Conservation (phyloP, 2,329 filamentous ascomycete genomes). For the Rhytidhysteron rufulum region DNA sequence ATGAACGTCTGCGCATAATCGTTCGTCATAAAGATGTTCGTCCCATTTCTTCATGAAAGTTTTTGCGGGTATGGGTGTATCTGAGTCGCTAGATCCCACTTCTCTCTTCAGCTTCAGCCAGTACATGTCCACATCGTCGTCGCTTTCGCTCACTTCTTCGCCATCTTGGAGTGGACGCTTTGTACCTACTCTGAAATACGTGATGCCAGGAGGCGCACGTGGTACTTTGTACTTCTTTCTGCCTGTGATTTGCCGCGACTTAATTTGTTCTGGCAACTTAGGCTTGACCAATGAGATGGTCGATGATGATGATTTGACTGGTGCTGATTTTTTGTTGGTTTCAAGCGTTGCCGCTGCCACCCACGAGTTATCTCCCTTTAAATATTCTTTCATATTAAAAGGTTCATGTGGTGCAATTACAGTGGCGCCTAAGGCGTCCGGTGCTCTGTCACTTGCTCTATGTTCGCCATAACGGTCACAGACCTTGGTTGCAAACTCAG, state of each 20-base stretch:
- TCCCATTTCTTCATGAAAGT: constrained; percentile 37
- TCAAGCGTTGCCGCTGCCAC: constrained; percentile 11
- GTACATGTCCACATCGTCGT: constrained; percentile 37
- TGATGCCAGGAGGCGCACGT: constrained; percentile 24
- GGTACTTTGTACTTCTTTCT: constrained; percentile 35
- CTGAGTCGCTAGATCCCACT: constrained; percentile 9
- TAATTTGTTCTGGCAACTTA: constrained; percentile 16
- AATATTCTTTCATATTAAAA: constrained; percentile 33
- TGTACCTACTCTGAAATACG: constrained; percentile 37
- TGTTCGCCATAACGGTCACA: constrained; percentile 15
- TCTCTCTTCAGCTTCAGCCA: constrained; percentile 35
- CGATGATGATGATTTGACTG: background rate
- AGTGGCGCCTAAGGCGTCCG: constrained; percentile 22
- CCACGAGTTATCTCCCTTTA: constrained; percentile 33
- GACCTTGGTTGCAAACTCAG: constrained; percentile 14
- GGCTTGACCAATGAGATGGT: constrained; percentile 4
- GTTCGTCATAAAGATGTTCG: constrained; percentile 34
- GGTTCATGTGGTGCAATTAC: constrained; percentile 30
- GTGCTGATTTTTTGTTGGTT: constrained; percentile 7
- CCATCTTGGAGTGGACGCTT: constrained; percentile 37
- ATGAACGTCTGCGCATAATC: constrained; percentile 28
- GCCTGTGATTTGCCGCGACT: constrained; percentile 9
- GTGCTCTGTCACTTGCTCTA: constrained; percentile 20
- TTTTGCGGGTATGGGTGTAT: constrained; percentile 13
- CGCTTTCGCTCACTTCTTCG: constrained; percentile 41